Conservation (phyloP, 2,329 filamentous ascomycete species). For the Penicillium sp. region DNA sequence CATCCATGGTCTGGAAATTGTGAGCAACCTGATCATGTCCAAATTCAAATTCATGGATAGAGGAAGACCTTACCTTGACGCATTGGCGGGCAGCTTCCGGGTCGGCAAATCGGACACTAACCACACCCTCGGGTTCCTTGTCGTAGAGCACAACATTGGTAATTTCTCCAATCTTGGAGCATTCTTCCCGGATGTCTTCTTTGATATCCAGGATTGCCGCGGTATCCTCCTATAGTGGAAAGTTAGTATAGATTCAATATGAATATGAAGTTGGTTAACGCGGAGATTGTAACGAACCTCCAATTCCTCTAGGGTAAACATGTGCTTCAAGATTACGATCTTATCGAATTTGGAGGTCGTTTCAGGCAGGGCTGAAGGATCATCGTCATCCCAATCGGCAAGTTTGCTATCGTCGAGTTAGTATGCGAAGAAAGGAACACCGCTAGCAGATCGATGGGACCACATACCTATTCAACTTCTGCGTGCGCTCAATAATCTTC, state of each 20-base stretch:
- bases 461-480: constrained; percentile 73
- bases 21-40: constrained; percentile 9
- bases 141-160: constrained; percentile 93
- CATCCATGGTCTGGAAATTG: constrained; percentile 76
- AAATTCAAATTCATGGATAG: too few species aligned
- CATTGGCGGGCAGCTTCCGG: constrained; percentile 73
- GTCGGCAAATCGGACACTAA: constrained; percentile 80
- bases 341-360: constrained; percentile 70
- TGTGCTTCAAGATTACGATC: constrained; percentile 84
- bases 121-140: constrained; percentile 79
- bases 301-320: constrained; percentile 87
- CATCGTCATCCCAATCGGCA: constrained; percentile 94
- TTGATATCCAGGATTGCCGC: constrained; percentile 87
- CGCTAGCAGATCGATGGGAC: neutral
- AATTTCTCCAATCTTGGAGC: constrained; percentile 80
- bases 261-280: neutral
- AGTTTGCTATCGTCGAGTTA: constrained; percentile 66
- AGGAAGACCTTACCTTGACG: constrained; percentile 52
- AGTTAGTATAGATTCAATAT: neutral
- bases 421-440: constrained; percentile 2
- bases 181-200: constrained; percentile 90
- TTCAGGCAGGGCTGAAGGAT: constrained; percentile 64
- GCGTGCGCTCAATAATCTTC: constrained; percentile 88
- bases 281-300: constrained; percentile 50
- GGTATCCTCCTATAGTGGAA: constrained; percentile 68